phyloP scores from a whole-genome alignment of 2,329 filamentous ascomycete species.

The Clarireedia hainanense region DNA sequence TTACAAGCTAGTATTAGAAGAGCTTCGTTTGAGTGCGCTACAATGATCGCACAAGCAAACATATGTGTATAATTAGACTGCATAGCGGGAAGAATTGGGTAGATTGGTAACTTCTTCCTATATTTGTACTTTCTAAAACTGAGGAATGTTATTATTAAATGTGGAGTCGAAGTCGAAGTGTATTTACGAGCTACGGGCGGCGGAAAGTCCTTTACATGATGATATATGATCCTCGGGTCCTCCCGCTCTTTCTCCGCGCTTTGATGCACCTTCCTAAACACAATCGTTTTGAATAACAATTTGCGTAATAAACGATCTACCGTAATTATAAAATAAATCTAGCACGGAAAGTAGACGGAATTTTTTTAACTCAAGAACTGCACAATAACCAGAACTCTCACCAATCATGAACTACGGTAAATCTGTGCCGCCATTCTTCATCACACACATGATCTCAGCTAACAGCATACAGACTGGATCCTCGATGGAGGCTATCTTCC shows the following conservation, averaged over 20 bases:
- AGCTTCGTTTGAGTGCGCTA: constrained; percentile 38
- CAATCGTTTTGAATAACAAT: neutral
- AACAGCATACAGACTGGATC: constrained; percentile 39
- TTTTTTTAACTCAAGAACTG: neutral
- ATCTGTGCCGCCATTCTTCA: neutral
- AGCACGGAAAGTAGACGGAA: neutral
- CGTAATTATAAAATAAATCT: too few species aligned
- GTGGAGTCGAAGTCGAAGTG: neutral
- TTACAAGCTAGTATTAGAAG: constrained; percentile 75
- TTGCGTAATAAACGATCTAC: neutral
- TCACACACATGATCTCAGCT: neutral
- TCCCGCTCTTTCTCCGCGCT: constrained; percentile 1
- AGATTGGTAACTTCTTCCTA: too few species aligned
- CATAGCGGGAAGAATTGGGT: neutral
- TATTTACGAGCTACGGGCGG: constrained; percentile 1
- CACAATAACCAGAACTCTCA: neutral
- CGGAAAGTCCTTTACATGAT: neutral
- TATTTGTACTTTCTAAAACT: too few species aligned
- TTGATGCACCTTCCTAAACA: constrained; percentile 3
- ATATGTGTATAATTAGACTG: neutral
- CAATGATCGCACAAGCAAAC: constrained; percentile 11
- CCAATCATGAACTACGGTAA: constrained; percentile 25
- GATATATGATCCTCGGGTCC: neutral
- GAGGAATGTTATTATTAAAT: neutral
- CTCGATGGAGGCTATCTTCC: constrained; percentile 61